phyloP scores from a whole-genome alignment of 495 filamentous ascomycete genomes.

The Apodospora peruviana region DNA sequence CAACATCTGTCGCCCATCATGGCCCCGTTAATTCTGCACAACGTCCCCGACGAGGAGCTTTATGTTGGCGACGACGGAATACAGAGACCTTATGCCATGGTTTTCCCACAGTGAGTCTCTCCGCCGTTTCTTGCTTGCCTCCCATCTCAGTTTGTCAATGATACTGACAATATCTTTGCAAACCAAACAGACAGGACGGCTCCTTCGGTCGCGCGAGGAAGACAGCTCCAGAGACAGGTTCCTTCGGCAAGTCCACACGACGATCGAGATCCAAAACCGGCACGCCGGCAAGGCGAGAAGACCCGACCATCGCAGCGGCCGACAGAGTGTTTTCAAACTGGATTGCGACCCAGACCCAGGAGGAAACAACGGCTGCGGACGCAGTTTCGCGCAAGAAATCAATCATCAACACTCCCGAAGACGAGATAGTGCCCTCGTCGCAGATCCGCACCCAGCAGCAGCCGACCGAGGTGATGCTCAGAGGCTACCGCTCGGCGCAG shows the following conservation, averaged over 20 bases:
- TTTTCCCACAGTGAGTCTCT: conserved; percentile 46
- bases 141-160: background rate
- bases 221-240: conserved; percentile 44
- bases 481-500: conserved; percentile 67
- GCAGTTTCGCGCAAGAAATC: conserved; percentile 24
- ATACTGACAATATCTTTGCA: background rate
- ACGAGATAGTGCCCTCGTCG: conserved; percentile 17
- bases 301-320: conserved; percentile 49
- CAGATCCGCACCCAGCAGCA: conserved; percentile 17
- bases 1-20: conserved; percentile 26
- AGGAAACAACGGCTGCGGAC: conserved; percentile 9
- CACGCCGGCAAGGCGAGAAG: conserved; percentile 47
- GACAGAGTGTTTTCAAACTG: conserved; percentile 45
- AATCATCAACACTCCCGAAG: conserved; percentile 10
- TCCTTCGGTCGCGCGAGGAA: conserved; percentile 29
- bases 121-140: background rate
- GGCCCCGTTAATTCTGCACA: conserved; percentile 53
- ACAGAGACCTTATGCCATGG: conserved; percentile 50
- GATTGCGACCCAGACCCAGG: conserved; percentile 24
- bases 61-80: conserved; percentile 53
- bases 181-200: conserved; percentile 29
- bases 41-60: conserved; percentile 54
- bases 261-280: conserved; percentile 47
- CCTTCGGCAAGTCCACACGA: conserved; percentile 52
- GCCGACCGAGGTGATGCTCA: conserved; percentile 77